Percentiles rank a stretch among this genome's conserved stretches.
Conservation (phyloP, 306 rosid genomes). For the Gynostemma pentaphyllum region DNA sequence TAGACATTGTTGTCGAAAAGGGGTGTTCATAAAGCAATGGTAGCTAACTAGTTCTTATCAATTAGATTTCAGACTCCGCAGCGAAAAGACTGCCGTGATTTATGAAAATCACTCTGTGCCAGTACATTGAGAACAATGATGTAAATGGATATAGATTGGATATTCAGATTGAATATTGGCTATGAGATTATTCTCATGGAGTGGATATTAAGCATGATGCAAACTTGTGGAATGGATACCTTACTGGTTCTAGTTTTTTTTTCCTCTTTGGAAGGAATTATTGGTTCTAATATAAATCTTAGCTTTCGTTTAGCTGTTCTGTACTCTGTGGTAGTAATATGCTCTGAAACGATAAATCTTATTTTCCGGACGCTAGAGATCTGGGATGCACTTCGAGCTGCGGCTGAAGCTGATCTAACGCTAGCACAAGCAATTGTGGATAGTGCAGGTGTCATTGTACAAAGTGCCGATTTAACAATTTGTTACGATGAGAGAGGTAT, state of each 20-base stretch:
- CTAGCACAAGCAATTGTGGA: conserved; percentile 96
- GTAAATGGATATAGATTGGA: no score
- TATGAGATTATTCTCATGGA: not conserved
- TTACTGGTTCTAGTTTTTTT: not conserved
- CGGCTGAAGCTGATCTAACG: conserved; percentile 79
- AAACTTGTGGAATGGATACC: not conserved
- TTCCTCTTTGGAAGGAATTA: not conserved
- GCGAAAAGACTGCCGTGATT: not conserved
- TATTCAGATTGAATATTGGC: no score
- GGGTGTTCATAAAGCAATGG: not conserved
- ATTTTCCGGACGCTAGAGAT: conserved; percentile 47
- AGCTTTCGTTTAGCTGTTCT: not conserved
- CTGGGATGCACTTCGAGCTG: conserved; percentile 99
- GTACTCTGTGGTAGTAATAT: not conserved
- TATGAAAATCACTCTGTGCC: not conserved
- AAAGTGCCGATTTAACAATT: conserved; percentile 78
- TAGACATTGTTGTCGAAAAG: no score
- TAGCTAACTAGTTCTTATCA: not conserved
- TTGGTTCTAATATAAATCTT: not conserved
- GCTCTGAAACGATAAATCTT: not conserved
- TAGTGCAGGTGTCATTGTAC: conserved; percentile 93
- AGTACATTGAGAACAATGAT: not conserved
- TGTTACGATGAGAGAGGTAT: conserved; percentile 94
- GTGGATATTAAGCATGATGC: not conserved
- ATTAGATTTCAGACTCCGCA: not conserved